A percentile compares a stretch with the other conserved stretches of the same genome.
Conservation (phyloP, 257 asterid genomes). For the Euphrasia confusa region DNA sequence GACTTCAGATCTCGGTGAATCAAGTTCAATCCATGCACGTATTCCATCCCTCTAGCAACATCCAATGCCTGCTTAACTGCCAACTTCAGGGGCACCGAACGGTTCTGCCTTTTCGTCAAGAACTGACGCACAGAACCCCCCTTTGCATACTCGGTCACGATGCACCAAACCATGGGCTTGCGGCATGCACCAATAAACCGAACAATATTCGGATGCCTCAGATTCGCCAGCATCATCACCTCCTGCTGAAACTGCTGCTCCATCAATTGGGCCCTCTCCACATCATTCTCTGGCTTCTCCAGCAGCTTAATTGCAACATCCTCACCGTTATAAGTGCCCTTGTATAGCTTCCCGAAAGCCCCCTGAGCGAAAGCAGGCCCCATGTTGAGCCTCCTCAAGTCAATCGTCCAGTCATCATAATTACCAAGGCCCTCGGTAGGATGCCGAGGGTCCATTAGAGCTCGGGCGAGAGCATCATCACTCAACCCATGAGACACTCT, state of each 20-base stretch:
- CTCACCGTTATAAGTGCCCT: slow-evolving; percentile 81
- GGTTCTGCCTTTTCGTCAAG: slow-evolving; percentile 73
- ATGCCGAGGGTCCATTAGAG: slow-evolving; percentile 76
- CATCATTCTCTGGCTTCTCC: slow-evolving; percentile 86
- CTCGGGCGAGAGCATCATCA: slow-evolving; percentile 85
- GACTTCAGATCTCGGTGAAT: slow-evolving; percentile 95
- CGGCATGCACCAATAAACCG: slow-evolving; percentile 94
- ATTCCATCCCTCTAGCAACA: slow-evolving; percentile 98
- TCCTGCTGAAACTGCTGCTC: slow-evolving; percentile 98
- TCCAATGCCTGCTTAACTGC: slow-evolving; percentile 99
- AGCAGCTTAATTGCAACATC: slow-evolving; percentile 95
- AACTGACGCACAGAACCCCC: slow-evolving; percentile 96
- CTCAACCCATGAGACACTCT: slow-evolving; percentile 65
- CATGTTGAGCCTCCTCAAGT: slow-evolving; percentile 90
- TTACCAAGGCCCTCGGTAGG: slow-evolving; percentile 87
- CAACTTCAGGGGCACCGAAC: slow-evolving; percentile 84
- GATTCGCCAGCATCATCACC: slow-evolving; percentile 89
- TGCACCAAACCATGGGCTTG: slow-evolving; percentile 98
- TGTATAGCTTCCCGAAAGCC: slow-evolving; percentile 94
- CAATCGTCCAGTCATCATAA: slow-evolving; percentile 92
- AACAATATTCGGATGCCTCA: slow-evolving; percentile 92
- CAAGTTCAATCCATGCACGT: slow-evolving; percentile 82
- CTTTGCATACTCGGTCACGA: slow-evolving; percentile 93
- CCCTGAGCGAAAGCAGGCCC: slow-evolving; percentile 97
- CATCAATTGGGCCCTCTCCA: slow-evolving; percentile 81